Evolutionary conservation across 768 basidiomycete species (phyloP), one percentile per base, ranked within the genome.

Genomic region (Tulasnella sp.): DNA sequence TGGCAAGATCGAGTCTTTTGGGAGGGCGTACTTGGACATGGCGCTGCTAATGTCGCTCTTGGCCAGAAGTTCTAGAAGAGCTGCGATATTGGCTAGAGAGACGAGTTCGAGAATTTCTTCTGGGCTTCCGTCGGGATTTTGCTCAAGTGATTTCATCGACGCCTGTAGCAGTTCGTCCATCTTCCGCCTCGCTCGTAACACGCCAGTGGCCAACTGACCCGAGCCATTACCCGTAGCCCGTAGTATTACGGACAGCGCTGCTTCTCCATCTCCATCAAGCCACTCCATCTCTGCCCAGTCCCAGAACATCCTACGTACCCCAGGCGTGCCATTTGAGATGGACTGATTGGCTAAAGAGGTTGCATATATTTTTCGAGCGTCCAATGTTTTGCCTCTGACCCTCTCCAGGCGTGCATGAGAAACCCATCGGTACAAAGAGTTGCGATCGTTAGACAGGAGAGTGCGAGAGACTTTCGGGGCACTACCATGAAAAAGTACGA

Each of bases 201-300:
- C 79, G 2, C 83, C 78, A 35, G 89, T 69, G 48, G 83, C 63
- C 8, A 17, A 31, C 12, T 32, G 6, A 6, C 41, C 46, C 9
- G 27, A 31, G 19, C 34, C 32, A 21, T 1, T 17, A 32, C 73
- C 73, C 58, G 83, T 69, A 8, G 81, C 75, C 19, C 72, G 75
- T 42, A 82, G 66, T 40, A 82, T 72, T 31, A 84, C 72, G 34
- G 73, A 69, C 35, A 79, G 65, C 12, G 82, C 75, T 32, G 74
- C 71, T 31, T 78, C 74, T 17, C 70, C 65, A 31, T 74, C 63
- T 1, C 79, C 76, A 12, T 71, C 66, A 9, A 86, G 66, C 87
- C 87, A 91, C 67, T 88, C 86, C 75, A 86, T 76, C 63, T 90
- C 82, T 1, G 82, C 83, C 84, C 86, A 90, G 62, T 82, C 78